Evolutionary conservation across 2,329 filamentous ascomycete genomes (phyloP).

Genomic region (Capronia coronata): DNA sequence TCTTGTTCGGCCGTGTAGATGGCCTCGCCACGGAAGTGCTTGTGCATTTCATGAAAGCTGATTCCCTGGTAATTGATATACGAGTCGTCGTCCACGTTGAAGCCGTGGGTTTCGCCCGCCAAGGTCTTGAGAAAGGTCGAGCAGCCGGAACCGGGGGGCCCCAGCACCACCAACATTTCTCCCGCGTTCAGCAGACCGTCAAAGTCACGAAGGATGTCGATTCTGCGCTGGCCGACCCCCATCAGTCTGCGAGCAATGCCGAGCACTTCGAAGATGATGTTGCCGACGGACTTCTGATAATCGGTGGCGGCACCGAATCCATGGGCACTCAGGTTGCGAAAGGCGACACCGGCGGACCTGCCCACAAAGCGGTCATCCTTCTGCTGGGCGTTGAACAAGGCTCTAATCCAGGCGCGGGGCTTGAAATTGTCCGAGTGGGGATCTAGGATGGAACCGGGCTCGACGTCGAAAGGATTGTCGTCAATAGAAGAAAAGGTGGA

Average conservation of each 20-base stretch:
- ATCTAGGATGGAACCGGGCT: slow-evolving; percentile 36
- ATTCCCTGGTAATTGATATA: slow-evolving; percentile 77
- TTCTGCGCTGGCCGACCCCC: slow-evolving; percentile 37
- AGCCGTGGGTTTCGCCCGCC: slow-evolving; percentile 71
- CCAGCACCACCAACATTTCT: slow-evolving; percentile 54
- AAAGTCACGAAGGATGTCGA: slow-evolving; percentile 58
- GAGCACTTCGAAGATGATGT: slow-evolving; percentile 37
- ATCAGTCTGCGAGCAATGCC: slow-evolving; percentile 30
- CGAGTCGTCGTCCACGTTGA: slow-evolving; percentile 60
- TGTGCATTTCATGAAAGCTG: slow-evolving; percentile 65
- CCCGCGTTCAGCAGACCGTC: slow-evolving; percentile 56
- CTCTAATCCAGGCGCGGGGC: slow-evolving; percentile 43
- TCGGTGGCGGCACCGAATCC: slow-evolving; percentile 35
- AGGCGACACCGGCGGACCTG: slow-evolving; percentile 38
- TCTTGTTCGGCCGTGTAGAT: slow-evolving; percentile 84
- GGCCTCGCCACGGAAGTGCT: slow-evolving; percentile 70
- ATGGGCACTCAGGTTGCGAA: slow-evolving; percentile 36
- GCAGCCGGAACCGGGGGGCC: slow-evolving; percentile 51
- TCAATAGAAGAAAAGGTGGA: slow-evolving; percentile 12
- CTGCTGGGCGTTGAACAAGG: slow-evolving; percentile 39
- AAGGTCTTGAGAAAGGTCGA: slow-evolving; percentile 78
- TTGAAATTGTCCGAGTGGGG: slow-evolving; percentile 42
- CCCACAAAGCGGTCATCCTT: slow-evolving; percentile 35
- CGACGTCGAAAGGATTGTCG: slow-evolving; percentile 26
- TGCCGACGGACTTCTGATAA: slow-evolving; percentile 39